A percentile compares a stretch with the other conserved stretches of the same genome.
phyloP scores from a whole-genome alignment of 1,139 yeast genomes.

The Taphrina communis region DNA sequence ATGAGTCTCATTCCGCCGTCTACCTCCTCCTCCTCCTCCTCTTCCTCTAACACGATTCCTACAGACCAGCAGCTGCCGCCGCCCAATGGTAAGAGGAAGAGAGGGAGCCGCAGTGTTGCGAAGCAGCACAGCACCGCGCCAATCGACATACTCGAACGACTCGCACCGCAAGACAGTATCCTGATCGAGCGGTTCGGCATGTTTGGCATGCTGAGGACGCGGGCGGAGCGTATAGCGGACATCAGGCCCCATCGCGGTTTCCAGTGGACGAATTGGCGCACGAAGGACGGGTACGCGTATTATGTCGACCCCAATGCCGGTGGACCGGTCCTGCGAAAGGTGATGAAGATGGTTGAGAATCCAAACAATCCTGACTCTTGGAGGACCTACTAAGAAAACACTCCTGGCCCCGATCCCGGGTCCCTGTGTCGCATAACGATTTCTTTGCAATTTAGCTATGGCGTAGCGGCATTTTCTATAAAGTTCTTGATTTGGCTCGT shows the following conservation, averaged over 20 bases:
- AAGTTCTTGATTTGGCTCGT: not conserved
- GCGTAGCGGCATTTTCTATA: slow-evolving; percentile 1
- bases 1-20: slow-evolving; percentile 2
- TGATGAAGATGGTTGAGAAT: slow-evolving; percentile 19
- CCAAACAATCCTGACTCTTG: slow-evolving; percentile 19
- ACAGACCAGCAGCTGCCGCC: not conserved
- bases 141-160: slow-evolving; percentile 21
- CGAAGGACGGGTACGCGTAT: slow-evolving; percentile 13
- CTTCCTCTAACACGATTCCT: no score
- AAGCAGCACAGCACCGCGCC: slow-evolving; percentile 16
- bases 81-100: not conserved
- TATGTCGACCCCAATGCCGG: slow-evolving; percentile 30
- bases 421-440: not conserved
- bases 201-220: slow-evolving; percentile 10
- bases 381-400: slow-evolving; percentile 10
- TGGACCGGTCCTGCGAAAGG: slow-evolving; percentile 25
- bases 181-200: slow-evolving; percentile 21
- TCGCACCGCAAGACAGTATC: slow-evolving; percentile 5
- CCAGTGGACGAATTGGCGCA: slow-evolving; percentile 32
- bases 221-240: slow-evolving; percentile 21
- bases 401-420: not conserved
- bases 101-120: not conserved
- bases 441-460: not conserved
- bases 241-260: slow-evolving; percentile 14
- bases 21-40: no score